Base-by-base conservation (phyloP, 2,329 filamentous ascomycete species). In the Colletotrichum sp. region DNA sequence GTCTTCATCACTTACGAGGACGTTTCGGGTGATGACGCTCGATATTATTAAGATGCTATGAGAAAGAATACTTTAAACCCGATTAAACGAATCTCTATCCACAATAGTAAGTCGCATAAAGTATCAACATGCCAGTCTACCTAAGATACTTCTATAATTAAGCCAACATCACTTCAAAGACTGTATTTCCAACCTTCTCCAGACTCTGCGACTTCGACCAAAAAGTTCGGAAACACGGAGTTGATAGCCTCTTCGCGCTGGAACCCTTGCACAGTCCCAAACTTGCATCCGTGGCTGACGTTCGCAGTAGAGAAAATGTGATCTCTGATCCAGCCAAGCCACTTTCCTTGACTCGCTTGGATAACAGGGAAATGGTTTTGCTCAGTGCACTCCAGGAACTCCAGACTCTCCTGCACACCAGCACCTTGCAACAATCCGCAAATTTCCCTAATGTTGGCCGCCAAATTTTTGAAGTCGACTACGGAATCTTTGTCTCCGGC, bases 381-480 rank as follows among this genome's bases (percentile, higher is more conserved):
- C n/a, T 11, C 43, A 51, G 2, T 51, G 43, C 21, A 51, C 43
- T 24, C 43, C 43, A 51, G 0, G 6, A 51, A 51, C 43, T 51
- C 43, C 43, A 51, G 6, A 51, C 43, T 24, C 4, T 21, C 43
- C 0, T 24, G 43, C 5, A 24, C 6, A 8, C 1, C 11, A 0
- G n/a, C 43, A 2, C n/a, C 4, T 0, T 51, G 43, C 4, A 51
- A 12, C n/a, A 51, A 8, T 51, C 4, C 43, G n/a, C 43, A 51
- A 3, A n/a, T 51, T 4, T 51, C 43, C 43, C 43, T 51, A 11
- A 51, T n/a, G 43, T 51, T 51, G 43, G 0, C 43, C n/a, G 21
- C n/a, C n/a, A 51, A 3, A 2, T 51, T 51, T 24, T 51, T 51
- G 43, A 51, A 51, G 43, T 21, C 43, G 9, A 51, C 43, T 51